A percentile compares a stretch with the other conserved stretches of the same genome.
phyloP scores from a whole-genome alignment of 2,329 filamentous ascomycete species.

The Aureobasidium sp. region DNA sequence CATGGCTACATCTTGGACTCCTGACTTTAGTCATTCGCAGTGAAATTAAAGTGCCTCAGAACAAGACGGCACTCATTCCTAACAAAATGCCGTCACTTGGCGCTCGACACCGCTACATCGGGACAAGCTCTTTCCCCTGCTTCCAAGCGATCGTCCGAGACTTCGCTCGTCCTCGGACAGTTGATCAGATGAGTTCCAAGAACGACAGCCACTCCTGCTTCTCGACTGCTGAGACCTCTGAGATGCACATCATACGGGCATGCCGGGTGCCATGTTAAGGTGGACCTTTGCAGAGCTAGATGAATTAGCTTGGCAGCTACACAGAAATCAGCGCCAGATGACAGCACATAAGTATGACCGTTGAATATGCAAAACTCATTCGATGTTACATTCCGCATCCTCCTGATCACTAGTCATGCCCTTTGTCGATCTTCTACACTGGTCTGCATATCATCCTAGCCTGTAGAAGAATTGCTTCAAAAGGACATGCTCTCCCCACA shows the following conservation, averaged over 20 bases:
- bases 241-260: not conserved
- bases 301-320: slow-evolving; percentile 2
- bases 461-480: not conserved
- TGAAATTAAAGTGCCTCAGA: slow-evolving; percentile 3
- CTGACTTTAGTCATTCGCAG: slow-evolving; percentile 8
- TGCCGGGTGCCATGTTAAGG: not conserved
- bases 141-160: not conserved
- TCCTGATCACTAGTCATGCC: slow-evolving; percentile 12
- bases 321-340: slow-evolving; percentile 1
- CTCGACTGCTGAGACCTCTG: not conserved
- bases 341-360: slow-evolving; percentile 15
- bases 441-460: not conserved
- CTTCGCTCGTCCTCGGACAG: not conserved
- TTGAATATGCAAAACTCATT: slow-evolving; percentile 1
- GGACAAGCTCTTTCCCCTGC: not conserved
- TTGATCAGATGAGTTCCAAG: not conserved
- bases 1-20: not conserved
- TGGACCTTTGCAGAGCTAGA: not conserved
- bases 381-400: slow-evolving; percentile 1
- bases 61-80: slow-evolving; percentile 7
- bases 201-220: not conserved
- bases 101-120: not conserved
- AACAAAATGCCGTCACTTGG: slow-evolving; percentile 7
- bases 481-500: not conserved
- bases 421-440: slow-evolving; percentile 4